Percentiles rank a stretch among this genome's conserved stretches.
Evolutionary conservation across 768 basidiomycete genomes (phyloP).

Genomic region (Pseudohyphozyma bogoriensis): DNA sequence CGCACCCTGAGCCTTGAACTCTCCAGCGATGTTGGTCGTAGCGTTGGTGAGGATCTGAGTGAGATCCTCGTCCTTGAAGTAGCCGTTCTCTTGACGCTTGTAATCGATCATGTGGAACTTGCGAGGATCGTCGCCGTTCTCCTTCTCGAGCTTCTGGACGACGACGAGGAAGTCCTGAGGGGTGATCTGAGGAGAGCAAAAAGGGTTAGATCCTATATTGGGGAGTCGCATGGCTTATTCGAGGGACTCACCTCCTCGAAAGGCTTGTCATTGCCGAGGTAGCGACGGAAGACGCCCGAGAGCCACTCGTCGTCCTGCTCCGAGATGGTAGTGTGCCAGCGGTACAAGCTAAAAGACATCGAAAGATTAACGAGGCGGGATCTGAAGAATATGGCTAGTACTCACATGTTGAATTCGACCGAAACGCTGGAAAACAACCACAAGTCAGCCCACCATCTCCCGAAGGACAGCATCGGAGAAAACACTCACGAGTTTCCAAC

Average conservation of each 20-base stretch:
- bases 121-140: neutral
- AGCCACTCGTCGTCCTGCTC: conserved; percentile 37
- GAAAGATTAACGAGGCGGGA: conserved; percentile 1
- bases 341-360: conserved; percentile 33
- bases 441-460: too few relatives aligned
- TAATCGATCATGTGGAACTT: neutral
- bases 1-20: conserved; percentile 23
- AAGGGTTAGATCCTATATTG: too few relatives aligned
- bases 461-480: too few relatives aligned
- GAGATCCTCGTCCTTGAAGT: neutral
- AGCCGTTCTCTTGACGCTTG: neutral
- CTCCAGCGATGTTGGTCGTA: conserved; percentile 14
- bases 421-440: too few relatives aligned
- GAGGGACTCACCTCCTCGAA: conserved; percentile 7
- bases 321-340: conserved; percentile 40
- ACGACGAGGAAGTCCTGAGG: neutral
- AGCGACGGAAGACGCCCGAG: conserved; percentile 45
- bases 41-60: conserved; percentile 10
- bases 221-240: too few relatives aligned
- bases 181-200: neutral
- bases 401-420: conserved; percentile 21
- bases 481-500: conserved; percentile 16
- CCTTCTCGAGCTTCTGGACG: neutral
- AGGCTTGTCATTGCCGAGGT: conserved; percentile 23
- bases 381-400: neutral